Evolutionary conservation across 2,329 filamentous ascomycete genomes (phyloP).

Genomic region (Claviceps citrina): DNA sequence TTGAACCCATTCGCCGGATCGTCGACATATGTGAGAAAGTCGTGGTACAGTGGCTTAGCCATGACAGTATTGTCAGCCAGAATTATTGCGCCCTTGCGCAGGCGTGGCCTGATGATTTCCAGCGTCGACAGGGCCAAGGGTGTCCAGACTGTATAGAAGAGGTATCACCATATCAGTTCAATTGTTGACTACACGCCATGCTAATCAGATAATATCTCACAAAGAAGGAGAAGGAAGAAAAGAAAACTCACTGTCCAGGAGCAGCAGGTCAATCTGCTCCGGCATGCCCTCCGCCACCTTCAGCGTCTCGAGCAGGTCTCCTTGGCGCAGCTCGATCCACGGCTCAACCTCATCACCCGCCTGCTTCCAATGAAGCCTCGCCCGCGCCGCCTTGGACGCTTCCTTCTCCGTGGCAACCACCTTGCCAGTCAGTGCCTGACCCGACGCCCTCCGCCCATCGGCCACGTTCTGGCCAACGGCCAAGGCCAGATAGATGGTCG

Average conservation of each 20-base stretch:
- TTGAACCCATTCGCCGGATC: conserved; percentile 32
- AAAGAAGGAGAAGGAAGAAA: no score
- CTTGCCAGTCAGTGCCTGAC: conserved; percentile 8
- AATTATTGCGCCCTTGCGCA: conserved; percentile 32
- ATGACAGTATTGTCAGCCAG: conserved; percentile 32
- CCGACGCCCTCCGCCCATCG: background rate
- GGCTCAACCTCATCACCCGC: conserved; percentile 32
- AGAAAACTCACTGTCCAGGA: conserved; percentile 43
- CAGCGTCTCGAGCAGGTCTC: conserved; percentile 39
- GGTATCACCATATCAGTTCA: no score
- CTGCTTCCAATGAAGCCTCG: conserved; percentile 37
- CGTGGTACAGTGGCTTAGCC: conserved; percentile 22
- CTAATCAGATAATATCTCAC: no score
- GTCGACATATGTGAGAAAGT: conserved; percentile 31
- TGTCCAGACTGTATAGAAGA: conserved; percentile 43
- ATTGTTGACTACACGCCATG: no score
- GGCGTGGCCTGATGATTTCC: conserved; percentile 26
- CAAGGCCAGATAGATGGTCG: conserved; percentile 46
- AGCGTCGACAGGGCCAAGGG: conserved; percentile 37
- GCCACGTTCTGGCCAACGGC: conserved; percentile 34
- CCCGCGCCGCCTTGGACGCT: conserved; percentile 32
- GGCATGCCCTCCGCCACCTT: conserved; percentile 25
- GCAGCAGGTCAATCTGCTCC: conserved; percentile 36
- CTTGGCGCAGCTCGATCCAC: conserved; percentile 41
- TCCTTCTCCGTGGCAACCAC: conserved; percentile 50